These are phyloP conservation scores for Yarrowia sp. DNA, from an alignment of 805 yeast species.

Conservation along the genomic window DNA sequence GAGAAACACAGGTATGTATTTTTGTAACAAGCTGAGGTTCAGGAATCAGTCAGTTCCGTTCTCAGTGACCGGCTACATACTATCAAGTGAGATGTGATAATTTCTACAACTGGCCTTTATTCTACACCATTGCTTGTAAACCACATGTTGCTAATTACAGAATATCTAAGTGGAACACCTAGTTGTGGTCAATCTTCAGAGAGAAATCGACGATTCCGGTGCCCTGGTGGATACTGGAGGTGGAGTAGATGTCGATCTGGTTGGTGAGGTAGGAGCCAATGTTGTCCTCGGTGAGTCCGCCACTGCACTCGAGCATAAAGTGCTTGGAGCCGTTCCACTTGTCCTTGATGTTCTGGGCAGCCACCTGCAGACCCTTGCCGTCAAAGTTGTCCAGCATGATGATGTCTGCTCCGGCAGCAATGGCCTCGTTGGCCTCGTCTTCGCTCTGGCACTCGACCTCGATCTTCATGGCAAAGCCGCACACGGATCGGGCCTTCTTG, in stretches of 20 bases:
- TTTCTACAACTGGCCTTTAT: too few relatives aligned
- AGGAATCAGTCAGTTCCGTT: too few relatives aligned
- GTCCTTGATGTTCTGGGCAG: slow-evolving; percentile 67
- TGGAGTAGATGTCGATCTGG: slow-evolving; percentile 87
- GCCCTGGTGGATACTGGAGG: slow-evolving; percentile 94
- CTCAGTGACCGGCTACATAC: too few relatives aligned
- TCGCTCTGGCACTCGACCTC: slow-evolving; percentile 92
- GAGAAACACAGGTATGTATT: too few relatives aligned
- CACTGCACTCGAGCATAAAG: slow-evolving; percentile 87
- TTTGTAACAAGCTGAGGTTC: too few relatives aligned
- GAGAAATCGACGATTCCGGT: slow-evolving; percentile 81
- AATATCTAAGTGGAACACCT: background rate
- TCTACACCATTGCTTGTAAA: too few relatives aligned
- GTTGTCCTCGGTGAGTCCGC: slow-evolving; percentile 81
- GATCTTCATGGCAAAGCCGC: slow-evolving; percentile 88
- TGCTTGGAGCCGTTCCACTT: slow-evolving; percentile 58
- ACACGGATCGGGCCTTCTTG: slow-evolving; percentile 71
- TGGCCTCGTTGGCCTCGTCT: slow-evolving; percentile 89
- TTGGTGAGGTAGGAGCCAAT: slow-evolving; percentile 69
- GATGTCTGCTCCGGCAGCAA: slow-evolving; percentile 92
- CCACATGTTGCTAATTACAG: background rate
- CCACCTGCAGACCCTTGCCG: slow-evolving; percentile 66
- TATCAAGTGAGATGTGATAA: too few relatives aligned
- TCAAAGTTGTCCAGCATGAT: slow-evolving; percentile 91
- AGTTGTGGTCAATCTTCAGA: slow-evolving; percentile 65